Evolutionary conservation across 192 early-diverging fungal genomes (phyloP), one percentile per base, ranked within the genome.

Genomic region (Endogone sp.): DNA sequence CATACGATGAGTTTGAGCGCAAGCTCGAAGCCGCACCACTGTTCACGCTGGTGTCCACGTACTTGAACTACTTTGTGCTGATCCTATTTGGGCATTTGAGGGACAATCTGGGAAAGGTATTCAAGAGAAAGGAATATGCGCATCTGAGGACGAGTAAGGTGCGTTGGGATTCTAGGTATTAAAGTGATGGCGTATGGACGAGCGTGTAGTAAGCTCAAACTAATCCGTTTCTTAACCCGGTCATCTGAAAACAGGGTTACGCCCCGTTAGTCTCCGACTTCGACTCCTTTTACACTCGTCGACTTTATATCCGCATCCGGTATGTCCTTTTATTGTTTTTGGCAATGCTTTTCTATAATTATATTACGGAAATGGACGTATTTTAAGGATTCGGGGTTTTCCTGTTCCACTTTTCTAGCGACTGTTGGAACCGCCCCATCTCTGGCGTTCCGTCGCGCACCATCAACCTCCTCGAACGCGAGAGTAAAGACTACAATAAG

Each of bases 221-320:
- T 60, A 10, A 60, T 10, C 22, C 59, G 22, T 60, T 28, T 0
- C 6, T 10, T 60, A 6, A 8, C 27, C 22, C 6, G 6, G 9
- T 3, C 75, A 72, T 71, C 76, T 79, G 6, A 49, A 49, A 49
- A 68, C 80, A 86, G 78, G 88, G 94, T 6, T 93, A 86, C 68
- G 93, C 94, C 57, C 90, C 93, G 29, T 76, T 96, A 68, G 92
- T 91, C 63, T 92, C 91, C 28, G 94, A 94, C 68, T 96, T 96
- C 82, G 93, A 96, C 79, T 93, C 91, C 69, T 90, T 96, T 78
- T 95, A 93, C 82, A 86, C 86, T 68, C 90, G 94, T 24, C 88
- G 91, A 25, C 80, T 96, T 60, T 96, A 95, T 74, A 67, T 79
- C 3, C 87, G 94, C 57, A 95, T 95, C 75, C 69, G 77, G 77